phyloP scores from a whole-genome alignment of 202 grass and related monocot genomes.

The Schoenoplectus triqueter region DNA sequence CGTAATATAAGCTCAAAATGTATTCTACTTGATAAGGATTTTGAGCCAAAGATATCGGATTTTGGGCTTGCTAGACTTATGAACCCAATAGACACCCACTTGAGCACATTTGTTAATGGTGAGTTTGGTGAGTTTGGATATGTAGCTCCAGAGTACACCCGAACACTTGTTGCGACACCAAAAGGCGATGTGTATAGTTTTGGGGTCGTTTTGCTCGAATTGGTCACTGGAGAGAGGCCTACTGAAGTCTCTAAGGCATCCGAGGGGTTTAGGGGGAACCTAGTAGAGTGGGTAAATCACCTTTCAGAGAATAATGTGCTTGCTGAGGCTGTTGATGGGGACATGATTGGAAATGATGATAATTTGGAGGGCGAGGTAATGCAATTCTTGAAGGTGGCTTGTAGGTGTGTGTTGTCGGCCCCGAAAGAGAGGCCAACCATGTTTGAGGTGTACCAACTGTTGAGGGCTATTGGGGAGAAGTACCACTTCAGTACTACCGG shows the following conservation, averaged over 20 bases:
- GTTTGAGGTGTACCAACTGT: slow-evolving; percentile 93
- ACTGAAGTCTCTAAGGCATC: slow-evolving; percentile 71
- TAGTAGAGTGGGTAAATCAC: slow-evolving; percentile 78
- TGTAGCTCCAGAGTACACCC: slow-evolving; percentile 76
- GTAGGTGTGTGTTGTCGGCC: slow-evolving; percentile 57
- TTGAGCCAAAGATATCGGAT: slow-evolving; percentile 77
- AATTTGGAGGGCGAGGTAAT: slow-evolving; percentile 58
- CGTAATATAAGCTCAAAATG: slow-evolving; percentile 96
- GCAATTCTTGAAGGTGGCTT: slow-evolving; percentile 81
- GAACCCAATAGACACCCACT: slow-evolving; percentile 92
- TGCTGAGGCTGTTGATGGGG: slow-evolving; percentile 71
- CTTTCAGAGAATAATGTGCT: slow-evolving; percentile 59
- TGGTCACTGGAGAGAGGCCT: slow-evolving; percentile 69
- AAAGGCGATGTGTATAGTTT: slow-evolving; percentile 92
- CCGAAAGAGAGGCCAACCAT: slow-evolving; percentile 90
- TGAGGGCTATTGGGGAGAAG: slow-evolving; percentile 81
- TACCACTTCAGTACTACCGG: slow-evolving; percentile 62
- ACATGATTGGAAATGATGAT: slow-evolving; percentile 50
- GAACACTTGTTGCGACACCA: slow-evolving; percentile 68
- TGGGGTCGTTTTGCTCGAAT: slow-evolving; percentile 80
- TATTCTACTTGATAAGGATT: slow-evolving; percentile 77
- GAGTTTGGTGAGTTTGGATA: slow-evolving; percentile 91
- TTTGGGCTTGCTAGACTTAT: slow-evolving; percentile 92
- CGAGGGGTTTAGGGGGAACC: slow-evolving; percentile 69
- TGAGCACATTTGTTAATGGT: slow-evolving; percentile 90